Conservation (phyloP, 139 green algal genomes). For the Yamagishiella unicocca region DNA sequence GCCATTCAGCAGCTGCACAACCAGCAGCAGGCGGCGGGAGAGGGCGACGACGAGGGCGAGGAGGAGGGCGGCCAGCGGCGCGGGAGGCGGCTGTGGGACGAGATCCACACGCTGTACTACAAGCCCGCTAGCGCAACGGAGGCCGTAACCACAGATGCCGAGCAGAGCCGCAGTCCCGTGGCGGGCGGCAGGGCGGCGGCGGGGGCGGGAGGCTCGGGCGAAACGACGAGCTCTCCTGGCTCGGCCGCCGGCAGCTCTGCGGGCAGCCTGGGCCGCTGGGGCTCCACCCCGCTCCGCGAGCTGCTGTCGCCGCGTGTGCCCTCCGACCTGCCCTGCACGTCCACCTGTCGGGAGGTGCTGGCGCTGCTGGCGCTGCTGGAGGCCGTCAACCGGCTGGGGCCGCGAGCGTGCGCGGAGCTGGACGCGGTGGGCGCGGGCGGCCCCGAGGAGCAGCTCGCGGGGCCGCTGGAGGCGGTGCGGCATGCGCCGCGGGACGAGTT, state of each 20-base stretch:
- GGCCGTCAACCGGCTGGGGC: constrained; percentile 67
- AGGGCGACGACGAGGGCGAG: constrained; percentile 49
- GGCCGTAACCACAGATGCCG: too few relatives aligned
- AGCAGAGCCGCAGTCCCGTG: too few relatives aligned
- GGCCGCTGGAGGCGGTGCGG: constrained; percentile 48
- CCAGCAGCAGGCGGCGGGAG: constrained; percentile 26
- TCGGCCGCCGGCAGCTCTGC: constrained; percentile 13
- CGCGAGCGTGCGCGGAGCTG: constrained; percentile 31
- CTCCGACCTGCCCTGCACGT: constrained; percentile 32
- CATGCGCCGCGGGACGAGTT: constrained; percentile 81
- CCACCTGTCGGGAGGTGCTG: constrained; percentile 67
- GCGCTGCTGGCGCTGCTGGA: constrained; percentile 83
- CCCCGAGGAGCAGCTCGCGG: constrained; percentile 9
- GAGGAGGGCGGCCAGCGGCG: constrained; percentile 7
- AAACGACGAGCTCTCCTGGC: neutral
- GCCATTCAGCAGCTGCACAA: constrained; percentile 70
- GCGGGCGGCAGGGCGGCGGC: too few relatives aligned
- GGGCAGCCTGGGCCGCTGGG: constrained; percentile 50
- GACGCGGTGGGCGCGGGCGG: constrained; percentile 18
- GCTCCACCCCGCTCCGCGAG: constrained; percentile 61
- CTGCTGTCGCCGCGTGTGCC: constrained; percentile 68
- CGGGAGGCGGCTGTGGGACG: constrained; percentile 82
- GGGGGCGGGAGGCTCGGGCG: neutral
- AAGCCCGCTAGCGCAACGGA: constrained; percentile 47
- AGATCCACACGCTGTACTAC: constrained; percentile 92